Percentiles rank a stretch among this genome's conserved stretches.
Conservation (phyloP, 1,284 basidiomycete species). For the Trichosporon inkin region DNA sequence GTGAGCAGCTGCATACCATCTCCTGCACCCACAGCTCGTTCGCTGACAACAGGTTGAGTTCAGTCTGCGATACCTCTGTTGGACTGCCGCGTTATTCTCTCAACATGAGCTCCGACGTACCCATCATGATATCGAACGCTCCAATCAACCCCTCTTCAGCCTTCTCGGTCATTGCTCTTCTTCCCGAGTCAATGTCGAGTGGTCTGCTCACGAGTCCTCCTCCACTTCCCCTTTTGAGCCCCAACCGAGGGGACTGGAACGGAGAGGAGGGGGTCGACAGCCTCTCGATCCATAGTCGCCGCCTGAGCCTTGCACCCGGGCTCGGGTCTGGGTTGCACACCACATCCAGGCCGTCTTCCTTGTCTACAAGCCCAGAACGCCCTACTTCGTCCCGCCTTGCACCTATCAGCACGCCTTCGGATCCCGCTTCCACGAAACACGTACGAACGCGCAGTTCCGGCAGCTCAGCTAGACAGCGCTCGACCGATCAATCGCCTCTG, state of each 20-base stretch:
- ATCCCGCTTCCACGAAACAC: not conserved
- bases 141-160: constrained; percentile 15
- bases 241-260: constrained; percentile 10
- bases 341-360: not conserved
- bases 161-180: constrained; percentile 34
- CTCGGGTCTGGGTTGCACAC: constrained; percentile 31
- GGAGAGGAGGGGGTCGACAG: constrained; percentile 10
- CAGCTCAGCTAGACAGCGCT: not conserved
- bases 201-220: not conserved
- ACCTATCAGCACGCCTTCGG: not conserved
- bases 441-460: not conserved
- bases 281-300: constrained; percentile 25
- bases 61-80: not conserved
- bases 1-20: no score
- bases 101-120: not conserved
- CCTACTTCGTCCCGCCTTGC: constrained; percentile 7
- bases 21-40: no score
- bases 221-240: not conserved
- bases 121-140: not conserved
- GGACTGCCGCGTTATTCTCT: not conserved
- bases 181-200: constrained; percentile 29
- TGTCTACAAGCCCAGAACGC: not conserved
- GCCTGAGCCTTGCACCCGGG: constrained; percentile 39
- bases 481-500: not conserved
- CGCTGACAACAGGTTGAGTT: not conserved